phyloP scores from a whole-genome alignment of 305 asterid species.

The Fraxinus paxiana region DNA sequence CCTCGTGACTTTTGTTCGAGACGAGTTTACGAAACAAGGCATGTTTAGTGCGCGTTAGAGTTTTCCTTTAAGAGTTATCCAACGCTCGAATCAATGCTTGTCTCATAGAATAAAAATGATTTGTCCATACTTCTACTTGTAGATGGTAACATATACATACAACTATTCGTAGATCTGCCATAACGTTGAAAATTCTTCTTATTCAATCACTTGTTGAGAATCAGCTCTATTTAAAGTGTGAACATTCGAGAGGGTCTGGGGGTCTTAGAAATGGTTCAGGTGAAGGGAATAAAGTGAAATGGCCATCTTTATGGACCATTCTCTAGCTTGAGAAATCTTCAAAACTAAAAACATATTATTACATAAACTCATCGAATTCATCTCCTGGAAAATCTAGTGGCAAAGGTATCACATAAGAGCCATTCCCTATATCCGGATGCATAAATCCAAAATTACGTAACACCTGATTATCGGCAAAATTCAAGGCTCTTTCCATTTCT shows the following conservation, averaged over 20 bases:
- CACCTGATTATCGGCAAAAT: constrained; percentile 82
- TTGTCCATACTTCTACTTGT: neutral
- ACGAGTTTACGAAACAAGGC: neutral
- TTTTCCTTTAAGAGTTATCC: neutral
- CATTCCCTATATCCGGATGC: constrained; percentile 40
- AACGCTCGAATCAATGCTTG: neutral
- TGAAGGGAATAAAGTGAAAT: neutral
- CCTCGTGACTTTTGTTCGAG: neutral
- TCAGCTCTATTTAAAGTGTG: neutral
- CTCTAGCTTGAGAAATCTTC: neutral
- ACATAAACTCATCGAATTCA: neutral
- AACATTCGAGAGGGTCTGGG: neutral
- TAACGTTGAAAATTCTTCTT: neutral
- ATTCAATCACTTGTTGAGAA: neutral
- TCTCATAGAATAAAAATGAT: neutral
- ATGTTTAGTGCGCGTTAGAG: neutral
- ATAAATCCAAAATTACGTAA: constrained; percentile 53
- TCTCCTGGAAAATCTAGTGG: constrained; percentile 41
- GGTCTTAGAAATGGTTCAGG: neutral
- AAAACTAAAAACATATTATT: neutral
- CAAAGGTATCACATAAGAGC: constrained; percentile 39
- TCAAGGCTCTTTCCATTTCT: constrained; percentile 76
- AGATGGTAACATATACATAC: neutral
- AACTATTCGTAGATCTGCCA: neutral
- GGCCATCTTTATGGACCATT: neutral